phyloP scores from a whole-genome alignment of 768 basidiomycete genomes.

The Rickenella mellea region DNA sequence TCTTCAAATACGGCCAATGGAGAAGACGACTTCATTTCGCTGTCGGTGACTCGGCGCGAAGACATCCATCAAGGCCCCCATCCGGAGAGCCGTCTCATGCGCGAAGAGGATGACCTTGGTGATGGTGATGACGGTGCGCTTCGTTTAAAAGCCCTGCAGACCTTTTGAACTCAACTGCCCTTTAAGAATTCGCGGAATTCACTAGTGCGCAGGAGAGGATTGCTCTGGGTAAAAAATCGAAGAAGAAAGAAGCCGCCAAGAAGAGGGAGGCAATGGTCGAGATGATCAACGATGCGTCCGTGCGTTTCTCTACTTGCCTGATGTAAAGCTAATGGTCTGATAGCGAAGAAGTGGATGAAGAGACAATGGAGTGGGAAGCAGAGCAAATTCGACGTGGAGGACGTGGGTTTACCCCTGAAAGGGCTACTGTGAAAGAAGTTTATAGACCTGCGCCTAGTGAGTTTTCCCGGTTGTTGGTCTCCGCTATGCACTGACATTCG shows the following conservation, averaged over 20 bases:
- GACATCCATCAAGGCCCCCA: slow-evolving; percentile 63
- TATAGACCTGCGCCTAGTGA: slow-evolving; percentile 71
- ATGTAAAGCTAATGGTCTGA: not conserved
- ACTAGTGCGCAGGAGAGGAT: slow-evolving; percentile 84
- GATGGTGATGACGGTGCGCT: slow-evolving; percentile 78
- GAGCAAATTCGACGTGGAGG: slow-evolving; percentile 76
- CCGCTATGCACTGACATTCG: not conserved
- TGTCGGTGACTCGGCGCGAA: slow-evolving; percentile 51
- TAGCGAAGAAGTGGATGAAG: slow-evolving; percentile 78
- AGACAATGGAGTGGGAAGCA: slow-evolving; percentile 77
- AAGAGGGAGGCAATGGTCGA: slow-evolving; percentile 65
- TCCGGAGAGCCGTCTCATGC: slow-evolving; percentile 71
- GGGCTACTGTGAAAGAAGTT: slow-evolving; percentile 35
- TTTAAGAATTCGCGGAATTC: slow-evolving; percentile 73
- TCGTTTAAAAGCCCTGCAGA: not conserved
- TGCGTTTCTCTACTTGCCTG: slow-evolving; percentile 8
- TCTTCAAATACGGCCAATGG: slow-evolving; percentile 24
- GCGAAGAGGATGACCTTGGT: slow-evolving; percentile 84
- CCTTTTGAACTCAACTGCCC: slow-evolving; percentile 1
- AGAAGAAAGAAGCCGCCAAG: slow-evolving; percentile 60
- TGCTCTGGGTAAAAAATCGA: slow-evolving; percentile 74
- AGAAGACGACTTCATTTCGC: slow-evolving; percentile 69
- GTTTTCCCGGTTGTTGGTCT: slow-evolving; percentile 9
- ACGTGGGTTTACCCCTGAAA: slow-evolving; percentile 28
- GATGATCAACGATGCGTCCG: slow-evolving; percentile 75